Percentiles rank a stretch among this genome's conserved stretches.
Conservation (phyloP, 2,329 filamentous ascomycete species). For the Trichoderma cornu-damae region DNA sequence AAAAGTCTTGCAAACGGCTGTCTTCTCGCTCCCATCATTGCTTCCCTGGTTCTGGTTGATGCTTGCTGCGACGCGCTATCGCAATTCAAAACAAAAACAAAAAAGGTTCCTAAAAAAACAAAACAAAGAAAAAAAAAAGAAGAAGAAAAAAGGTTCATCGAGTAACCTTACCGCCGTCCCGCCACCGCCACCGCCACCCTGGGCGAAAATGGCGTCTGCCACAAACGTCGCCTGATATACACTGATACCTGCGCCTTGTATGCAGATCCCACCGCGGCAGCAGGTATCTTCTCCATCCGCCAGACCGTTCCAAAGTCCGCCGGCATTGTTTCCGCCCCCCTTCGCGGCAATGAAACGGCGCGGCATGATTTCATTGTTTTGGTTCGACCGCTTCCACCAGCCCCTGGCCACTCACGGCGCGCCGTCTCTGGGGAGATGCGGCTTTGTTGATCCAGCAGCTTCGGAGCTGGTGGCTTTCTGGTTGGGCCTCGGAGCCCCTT, state of each 20-base stretch:
- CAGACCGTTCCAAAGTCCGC: neutral
- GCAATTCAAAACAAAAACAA: too few species aligned
- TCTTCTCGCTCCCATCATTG: too few species aligned
- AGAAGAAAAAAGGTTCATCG: neutral
- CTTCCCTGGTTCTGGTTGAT: too few species aligned
- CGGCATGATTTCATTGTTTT: constrained; percentile 7
- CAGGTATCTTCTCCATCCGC: constrained; percentile 3
- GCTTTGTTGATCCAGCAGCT: neutral
- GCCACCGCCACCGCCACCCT: constrained; percentile 4
- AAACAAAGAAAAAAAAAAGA: too few species aligned
- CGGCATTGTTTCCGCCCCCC: constrained; percentile 11
- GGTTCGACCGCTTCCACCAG: neutral
- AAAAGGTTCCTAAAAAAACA: neutral
- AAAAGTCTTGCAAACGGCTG: too few species aligned
- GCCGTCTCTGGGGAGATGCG: neutral
- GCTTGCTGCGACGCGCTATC: too few species aligned
- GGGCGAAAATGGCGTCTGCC: constrained; percentile 11
- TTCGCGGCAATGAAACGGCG: constrained; percentile 13
- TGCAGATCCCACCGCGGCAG: neutral
- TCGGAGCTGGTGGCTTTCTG: neutral
- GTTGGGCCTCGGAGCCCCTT: neutral
- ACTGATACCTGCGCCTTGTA: neutral
- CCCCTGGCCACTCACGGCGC: constrained; percentile 11
- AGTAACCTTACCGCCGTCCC: constrained; percentile 11
- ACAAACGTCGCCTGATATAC: neutral